A percentile compares a stretch with the other conserved stretches of the same genome.
Evolutionary conservation across 2,329 filamentous ascomycete genomes (phyloP).

Genomic region (Sphaerulina vaccinii): DNA sequence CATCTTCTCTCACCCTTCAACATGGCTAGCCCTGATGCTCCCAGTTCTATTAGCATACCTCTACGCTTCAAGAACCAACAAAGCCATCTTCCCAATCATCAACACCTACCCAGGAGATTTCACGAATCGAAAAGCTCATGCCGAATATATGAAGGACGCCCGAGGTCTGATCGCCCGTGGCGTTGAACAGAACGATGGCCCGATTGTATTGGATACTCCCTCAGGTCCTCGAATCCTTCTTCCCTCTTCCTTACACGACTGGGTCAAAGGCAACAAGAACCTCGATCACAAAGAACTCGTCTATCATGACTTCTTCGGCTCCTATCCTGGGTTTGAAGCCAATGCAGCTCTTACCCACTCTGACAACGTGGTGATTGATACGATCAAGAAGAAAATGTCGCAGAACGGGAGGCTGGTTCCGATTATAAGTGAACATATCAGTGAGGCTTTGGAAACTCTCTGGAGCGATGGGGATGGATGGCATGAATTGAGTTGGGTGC

Average conservation of each 20-base stretch:
- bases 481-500: constrained; percentile 34
- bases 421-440: constrained; percentile 10
- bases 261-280: constrained; percentile 23
- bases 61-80: too few relatives aligned
- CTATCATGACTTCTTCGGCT: constrained; percentile 21
- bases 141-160: not conserved
- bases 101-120: not conserved
- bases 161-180: not conserved
- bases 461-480: constrained; percentile 25
- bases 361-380: constrained; percentile 18
- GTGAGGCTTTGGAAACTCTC: constrained; percentile 4
- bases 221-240: constrained; percentile 12
- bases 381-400: constrained; percentile 19
- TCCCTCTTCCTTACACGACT: not conserved
- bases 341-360: constrained; percentile 8
- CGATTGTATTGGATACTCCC: constrained; percentile 6
- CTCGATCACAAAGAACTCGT: constrained; percentile 21
- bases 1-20: too few relatives aligned
- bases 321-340: constrained; percentile 24
- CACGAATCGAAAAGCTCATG: constrained; percentile 3
- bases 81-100: not conserved
- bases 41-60: too few relatives aligned
- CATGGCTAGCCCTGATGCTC: too few relatives aligned
- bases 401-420: constrained; percentile 21
- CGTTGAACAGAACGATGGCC: not conserved